Conservation (phyloP, 352 stramenopile species). For the Phytophthora palmivora region DNA sequence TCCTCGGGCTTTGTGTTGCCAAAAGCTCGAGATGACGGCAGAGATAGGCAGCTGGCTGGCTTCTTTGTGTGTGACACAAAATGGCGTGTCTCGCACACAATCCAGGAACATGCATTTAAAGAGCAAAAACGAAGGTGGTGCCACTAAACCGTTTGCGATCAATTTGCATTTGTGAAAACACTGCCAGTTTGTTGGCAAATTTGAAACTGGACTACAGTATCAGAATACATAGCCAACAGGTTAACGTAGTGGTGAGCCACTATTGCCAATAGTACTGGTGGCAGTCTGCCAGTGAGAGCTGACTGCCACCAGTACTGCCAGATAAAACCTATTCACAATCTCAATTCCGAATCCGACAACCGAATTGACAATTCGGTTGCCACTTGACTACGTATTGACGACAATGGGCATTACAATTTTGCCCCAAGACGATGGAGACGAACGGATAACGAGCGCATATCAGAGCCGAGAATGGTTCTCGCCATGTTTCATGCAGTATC, state of each 20-base stretch:
- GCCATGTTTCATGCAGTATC: slow-evolving; percentile 14
- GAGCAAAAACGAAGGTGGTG: background rate
- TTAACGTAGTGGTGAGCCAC: too few species aligned
- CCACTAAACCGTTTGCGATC: slow-evolving; percentile 1
- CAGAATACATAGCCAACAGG: too few species aligned
- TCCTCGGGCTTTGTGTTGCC: slow-evolving; percentile 7
- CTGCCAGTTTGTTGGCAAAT: too few species aligned
- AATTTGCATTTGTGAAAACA: too few species aligned
- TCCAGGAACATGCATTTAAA: slow-evolving; percentile 9
- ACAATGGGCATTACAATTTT: background rate
- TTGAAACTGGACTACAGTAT: too few species aligned
- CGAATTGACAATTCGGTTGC: too few species aligned
- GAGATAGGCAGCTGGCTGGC: slow-evolving; percentile 41
- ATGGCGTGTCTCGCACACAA: slow-evolving; percentile 25
- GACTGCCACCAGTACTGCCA: too few species aligned
- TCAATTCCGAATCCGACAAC: too few species aligned
- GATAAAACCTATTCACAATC: slow-evolving; percentile 10
- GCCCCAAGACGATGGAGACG: slow-evolving; percentile 1
- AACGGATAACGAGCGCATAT: background rate
- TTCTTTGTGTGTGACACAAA: slow-evolving; percentile 26
- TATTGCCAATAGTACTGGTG: too few species aligned
- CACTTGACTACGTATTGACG: slow-evolving; percentile 16
- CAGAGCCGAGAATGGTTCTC: background rate
- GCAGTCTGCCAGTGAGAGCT: too few species aligned
- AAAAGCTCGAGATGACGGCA: slow-evolving; percentile 33